phyloP scores from a whole-genome alignment of 148 eudicot species.

The Oxyria digyna region DNA sequence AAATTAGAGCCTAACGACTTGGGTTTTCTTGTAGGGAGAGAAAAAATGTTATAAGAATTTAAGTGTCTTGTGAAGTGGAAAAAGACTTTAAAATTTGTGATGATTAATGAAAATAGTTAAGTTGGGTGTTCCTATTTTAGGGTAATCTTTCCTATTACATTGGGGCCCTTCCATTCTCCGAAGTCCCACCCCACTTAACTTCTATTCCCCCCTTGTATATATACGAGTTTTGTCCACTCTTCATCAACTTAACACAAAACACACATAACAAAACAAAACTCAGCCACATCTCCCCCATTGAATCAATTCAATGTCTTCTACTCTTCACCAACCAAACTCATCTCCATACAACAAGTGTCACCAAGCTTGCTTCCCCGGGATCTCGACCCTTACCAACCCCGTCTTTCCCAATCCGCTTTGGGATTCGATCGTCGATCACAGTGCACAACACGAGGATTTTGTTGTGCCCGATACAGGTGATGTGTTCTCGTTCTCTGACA shows the following conservation, averaged over 20 bases:
- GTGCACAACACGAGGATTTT: neutral
- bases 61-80: too few species aligned
- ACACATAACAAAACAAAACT: neutral
- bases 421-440: neutral
- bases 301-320: neutral
- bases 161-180: conserved; percentile 1
- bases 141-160: neutral
- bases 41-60: too few species aligned
- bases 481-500: neutral
- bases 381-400: neutral
- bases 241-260: neutral
- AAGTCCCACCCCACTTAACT: neutral
- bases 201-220: neutral
- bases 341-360: conserved; percentile 4
- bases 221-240: neutral
- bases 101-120: too few species aligned
- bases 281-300: neutral
- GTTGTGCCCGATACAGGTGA: neutral
- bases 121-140: neutral
- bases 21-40: too few species aligned
- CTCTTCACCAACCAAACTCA: neutral
- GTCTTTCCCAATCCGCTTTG: neutral
- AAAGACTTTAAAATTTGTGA: too few species aligned
- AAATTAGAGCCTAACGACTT: too few species aligned
- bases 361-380: neutral